These are phyloP conservation scores for Sphagnurus paluster DNA, from an alignment of 1,284 basidiomycete genomes.

Conservation along the genomic window DNA sequence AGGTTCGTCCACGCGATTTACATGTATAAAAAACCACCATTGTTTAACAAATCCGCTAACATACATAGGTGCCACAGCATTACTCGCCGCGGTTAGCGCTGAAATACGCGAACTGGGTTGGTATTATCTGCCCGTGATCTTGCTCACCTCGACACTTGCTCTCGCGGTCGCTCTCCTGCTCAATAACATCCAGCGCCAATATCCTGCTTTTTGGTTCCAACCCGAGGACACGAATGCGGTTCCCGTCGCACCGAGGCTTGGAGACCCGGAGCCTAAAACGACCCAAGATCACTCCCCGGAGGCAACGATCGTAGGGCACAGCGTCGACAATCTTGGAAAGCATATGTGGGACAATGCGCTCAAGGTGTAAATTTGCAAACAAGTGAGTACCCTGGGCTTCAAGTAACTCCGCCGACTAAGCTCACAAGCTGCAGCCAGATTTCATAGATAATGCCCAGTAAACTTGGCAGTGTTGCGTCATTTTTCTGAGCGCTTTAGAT, in stretches of 20 bases:
- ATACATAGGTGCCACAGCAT: constrained; percentile 37
- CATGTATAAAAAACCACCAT: background rate
- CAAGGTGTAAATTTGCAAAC: constrained; percentile 1
- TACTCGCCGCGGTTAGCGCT: constrained; percentile 46
- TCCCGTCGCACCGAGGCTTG: constrained; percentile 19
- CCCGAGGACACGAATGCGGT: constrained; percentile 23
- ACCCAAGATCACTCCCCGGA: background rate
- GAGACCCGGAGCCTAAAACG: constrained; percentile 13
- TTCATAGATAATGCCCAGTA: no score
- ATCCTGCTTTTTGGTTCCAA: constrained; percentile 55
- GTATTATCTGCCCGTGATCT: constrained; percentile 60
- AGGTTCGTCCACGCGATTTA: constrained; percentile 38
- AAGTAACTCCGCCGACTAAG: no score
- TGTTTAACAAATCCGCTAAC: no score
- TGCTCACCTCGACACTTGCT: constrained; percentile 52
- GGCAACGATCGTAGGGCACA: background rate
- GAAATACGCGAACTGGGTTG: constrained; percentile 51
- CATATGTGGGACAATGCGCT: constrained; percentile 6
- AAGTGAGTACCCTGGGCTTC: background rate
- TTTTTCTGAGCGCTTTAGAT: no score
- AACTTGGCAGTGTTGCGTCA: no score
- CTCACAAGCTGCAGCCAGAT: no score
- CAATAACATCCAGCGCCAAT: constrained; percentile 60
- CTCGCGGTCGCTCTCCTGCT: constrained; percentile 51
- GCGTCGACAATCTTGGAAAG: constrained; percentile 4